Conservation (phyloP, 2,329 filamentous ascomycete species). For the Bimuria novae-zelandiae region DNA sequence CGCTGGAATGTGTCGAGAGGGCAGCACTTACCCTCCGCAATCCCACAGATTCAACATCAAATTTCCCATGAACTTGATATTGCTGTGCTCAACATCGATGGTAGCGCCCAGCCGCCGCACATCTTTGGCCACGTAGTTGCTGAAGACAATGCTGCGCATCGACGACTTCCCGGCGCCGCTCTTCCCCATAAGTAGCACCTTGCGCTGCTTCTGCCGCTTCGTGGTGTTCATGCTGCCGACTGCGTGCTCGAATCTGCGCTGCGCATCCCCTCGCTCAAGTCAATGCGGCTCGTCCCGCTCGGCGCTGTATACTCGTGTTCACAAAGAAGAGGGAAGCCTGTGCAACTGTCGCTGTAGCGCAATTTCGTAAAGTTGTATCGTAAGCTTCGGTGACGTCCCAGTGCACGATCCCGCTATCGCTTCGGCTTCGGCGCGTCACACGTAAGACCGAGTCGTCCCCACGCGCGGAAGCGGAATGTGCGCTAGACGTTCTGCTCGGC, state of each 20-base stretch:
- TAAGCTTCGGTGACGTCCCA: conserved; percentile 1
- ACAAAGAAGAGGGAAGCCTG: too few relatives aligned
- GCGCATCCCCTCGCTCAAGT: background rate
- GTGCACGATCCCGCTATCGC: background rate
- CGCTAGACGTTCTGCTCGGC: background rate
- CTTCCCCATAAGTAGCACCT: conserved; percentile 74
- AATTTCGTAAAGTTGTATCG: too few relatives aligned
- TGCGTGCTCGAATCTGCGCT: background rate
- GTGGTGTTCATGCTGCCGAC: conserved; percentile 41
- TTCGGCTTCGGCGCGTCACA: background rate
- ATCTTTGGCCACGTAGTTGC: conserved; percentile 97
- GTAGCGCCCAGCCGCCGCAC: conserved; percentile 91
- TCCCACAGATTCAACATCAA: conserved; percentile 98
- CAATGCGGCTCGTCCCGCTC: background rate
- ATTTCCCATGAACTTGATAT: conserved; percentile 98
- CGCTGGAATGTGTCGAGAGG: background rate
- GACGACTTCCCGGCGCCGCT: conserved; percentile 97
- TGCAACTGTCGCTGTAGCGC: too few relatives aligned
- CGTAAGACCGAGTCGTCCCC: background rate
- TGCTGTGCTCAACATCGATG: conserved; percentile 97
- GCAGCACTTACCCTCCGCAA: conserved; percentile 74
- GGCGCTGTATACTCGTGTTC: too few relatives aligned
- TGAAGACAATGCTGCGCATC: conserved; percentile 98
- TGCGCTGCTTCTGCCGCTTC: conserved; percentile 59
- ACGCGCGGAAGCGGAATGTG: conserved; percentile 3